Conservation (phyloP, 2,329 filamentous ascomycete species). For the Lasiodiplodia citricola region DNA sequence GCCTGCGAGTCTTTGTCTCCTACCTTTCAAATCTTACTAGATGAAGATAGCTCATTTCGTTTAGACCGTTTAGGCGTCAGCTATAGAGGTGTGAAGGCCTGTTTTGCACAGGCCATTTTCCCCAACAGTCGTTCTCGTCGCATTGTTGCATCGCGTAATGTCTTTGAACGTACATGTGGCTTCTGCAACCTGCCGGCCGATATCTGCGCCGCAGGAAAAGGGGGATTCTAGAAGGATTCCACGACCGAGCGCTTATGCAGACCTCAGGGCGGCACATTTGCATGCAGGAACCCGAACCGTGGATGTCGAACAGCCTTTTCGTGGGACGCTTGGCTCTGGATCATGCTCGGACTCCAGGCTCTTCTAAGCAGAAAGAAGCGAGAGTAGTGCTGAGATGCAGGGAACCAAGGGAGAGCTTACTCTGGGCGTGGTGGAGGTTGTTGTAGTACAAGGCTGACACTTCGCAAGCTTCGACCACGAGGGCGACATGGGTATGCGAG, state of each 20-base stretch:
- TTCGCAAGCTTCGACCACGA: conserved; percentile 11
- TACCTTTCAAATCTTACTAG: neutral
- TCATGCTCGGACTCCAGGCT: neutral
- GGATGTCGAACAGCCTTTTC: neutral
- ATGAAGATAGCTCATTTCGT: neutral
- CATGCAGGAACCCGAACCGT: conserved; percentile 15
- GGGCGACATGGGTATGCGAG: neutral
- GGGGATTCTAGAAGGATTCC: conserved; percentile 17
- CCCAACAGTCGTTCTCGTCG: neutral
- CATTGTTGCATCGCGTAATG: neutral
- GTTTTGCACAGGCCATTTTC: neutral
- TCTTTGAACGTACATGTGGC: neutral
- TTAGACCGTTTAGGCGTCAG: conserved; percentile 4
- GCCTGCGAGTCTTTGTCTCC: neutral
- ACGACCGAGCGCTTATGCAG: conserved; percentile 16
- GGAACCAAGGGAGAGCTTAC: neutral
- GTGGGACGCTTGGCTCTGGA: neutral
- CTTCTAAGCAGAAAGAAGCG: neutral
- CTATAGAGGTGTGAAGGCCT: neutral
- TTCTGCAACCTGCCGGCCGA: neutral
- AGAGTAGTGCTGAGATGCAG: neutral
- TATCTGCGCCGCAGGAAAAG: neutral
- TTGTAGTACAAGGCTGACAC: conserved; percentile 12
- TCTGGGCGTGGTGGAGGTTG: neutral
- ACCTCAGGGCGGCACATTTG: neutral